Base-by-base conservation (phyloP, 1,139 yeast genomes). In the Blastobotrys proliferans region DNA sequence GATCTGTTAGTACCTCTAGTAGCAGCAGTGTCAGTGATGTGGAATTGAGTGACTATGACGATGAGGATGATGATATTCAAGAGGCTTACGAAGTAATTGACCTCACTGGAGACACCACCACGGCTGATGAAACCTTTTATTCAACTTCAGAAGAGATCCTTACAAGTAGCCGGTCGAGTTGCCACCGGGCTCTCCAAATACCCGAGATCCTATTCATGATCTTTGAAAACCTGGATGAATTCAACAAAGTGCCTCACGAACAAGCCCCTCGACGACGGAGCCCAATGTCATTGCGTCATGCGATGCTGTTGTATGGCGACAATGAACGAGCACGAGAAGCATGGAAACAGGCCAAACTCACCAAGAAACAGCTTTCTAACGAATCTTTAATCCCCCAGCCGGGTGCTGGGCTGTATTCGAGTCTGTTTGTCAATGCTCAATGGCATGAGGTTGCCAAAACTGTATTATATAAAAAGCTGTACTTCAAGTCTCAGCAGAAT, bases 161-260 rank as follows among this genome's bases (percentile, higher is more conserved):
- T n/a, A n/a, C n/a, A 13, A 14, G 32, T n/a, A n/a, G n/a, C n/a
- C n/a, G n/a, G n/a, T n/a, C n/a, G n/a, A n/a, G 53, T 3, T 50
- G 56, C 24, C 76, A 73, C 45, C 66, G 68, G 18, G 82, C 87
- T 4, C 82, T 87, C 56, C 70, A 71, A 41, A 79, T 83, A 16
- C 95, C 96, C 0, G 96, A 88, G 61, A 81, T 88, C 44, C 69
- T 87, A 16, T 64, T 72, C 51, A 69, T 72, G 46, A 83, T 88
- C 13, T 56, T 87, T 21, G 67, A 69, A 19, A 77, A 69, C 59
- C 80, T 85, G 11, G 85, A 83, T 44, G 58, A 63, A 38, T 65
- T 67, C 27, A 61, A 76, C 5, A 60, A 61, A 4, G 67, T 79
- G 14, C 87, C 92, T 2, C 75, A 71, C 44, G 90, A 83, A 56